Evolutionary conservation across 805 yeast species (phyloP).

Genomic region (Blastobotrys chiropterorum): DNA sequence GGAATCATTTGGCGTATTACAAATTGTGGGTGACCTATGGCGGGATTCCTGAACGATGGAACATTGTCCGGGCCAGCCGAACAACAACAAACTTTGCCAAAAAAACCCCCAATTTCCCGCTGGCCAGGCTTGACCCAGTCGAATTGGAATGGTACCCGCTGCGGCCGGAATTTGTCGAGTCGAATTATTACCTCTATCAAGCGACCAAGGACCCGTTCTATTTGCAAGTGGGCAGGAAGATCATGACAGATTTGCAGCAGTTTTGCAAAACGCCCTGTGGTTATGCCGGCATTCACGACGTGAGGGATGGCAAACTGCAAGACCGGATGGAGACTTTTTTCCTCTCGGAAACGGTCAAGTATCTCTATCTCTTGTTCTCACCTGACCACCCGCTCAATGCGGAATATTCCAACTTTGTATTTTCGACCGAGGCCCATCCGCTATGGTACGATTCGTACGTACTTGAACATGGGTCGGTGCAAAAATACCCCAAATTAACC

Average conservation of each 20-base stretch:
- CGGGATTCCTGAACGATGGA: conserved; percentile 87
- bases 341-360: conserved; percentile 79
- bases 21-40: conserved; percentile 79
- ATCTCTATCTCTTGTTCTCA: conserved; percentile 74
- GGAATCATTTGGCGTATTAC: conserved; percentile 53
- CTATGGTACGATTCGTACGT: conserved; percentile 54
- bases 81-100: conserved; percentile 2
- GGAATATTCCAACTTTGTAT: conserved; percentile 38
- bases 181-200: conserved; percentile 73
- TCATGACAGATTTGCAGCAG: conserved; percentile 49
- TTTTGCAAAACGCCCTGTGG: conserved; percentile 66
- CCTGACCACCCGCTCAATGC: conserved; percentile 48
- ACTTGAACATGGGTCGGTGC: conserved; percentile 20
- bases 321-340: conserved; percentile 92
- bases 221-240: conserved; percentile 63
- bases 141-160: conserved; percentile 86
- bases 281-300: conserved; percentile 67
- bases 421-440: conserved; percentile 92
- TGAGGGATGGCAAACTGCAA: conserved; percentile 54
- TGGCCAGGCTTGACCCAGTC: conserved; percentile 22
- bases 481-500: conserved; percentile 10
- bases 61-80: conserved; percentile 15
- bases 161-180: conserved; percentile 87
- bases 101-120: conserved; percentile 3
- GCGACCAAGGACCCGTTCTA: conserved; percentile 86